Percentiles rank a stretch among this genome's conserved stretches.
phyloP scores from a whole-genome alignment of 352 stramenopile species.

The Pythium brachiatum region DNA sequence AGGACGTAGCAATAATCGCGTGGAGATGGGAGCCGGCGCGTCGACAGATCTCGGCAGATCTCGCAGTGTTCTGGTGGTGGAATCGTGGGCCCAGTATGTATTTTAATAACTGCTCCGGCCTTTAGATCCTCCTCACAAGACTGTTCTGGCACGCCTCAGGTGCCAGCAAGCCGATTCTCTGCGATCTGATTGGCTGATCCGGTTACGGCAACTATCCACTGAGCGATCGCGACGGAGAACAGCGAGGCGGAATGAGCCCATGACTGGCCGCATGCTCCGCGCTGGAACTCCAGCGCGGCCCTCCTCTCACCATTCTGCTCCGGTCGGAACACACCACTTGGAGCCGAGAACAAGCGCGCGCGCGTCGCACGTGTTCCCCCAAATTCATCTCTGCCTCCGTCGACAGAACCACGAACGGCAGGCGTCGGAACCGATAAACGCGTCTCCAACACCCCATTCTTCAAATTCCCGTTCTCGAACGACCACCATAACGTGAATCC shows the following conservation, averaged over 20 bases:
- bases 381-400: not conserved
- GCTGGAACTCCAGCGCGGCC: not conserved
- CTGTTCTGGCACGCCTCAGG: not conserved
- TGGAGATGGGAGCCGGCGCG: not conserved
- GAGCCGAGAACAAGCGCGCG: not conserved
- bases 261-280: not conserved
- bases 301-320: not conserved
- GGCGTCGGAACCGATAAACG: not conserved
- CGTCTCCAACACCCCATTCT: not conserved
- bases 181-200: conserved; percentile 18
- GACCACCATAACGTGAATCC: not conserved
- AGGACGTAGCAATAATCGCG: not conserved
- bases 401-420: not conserved
- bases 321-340: not conserved
- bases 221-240: conserved; percentile 9
- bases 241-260: conserved; percentile 3
- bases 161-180: conserved; percentile 11
- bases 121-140: not conserved
- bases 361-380: not conserved
- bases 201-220: conserved; percentile 11
- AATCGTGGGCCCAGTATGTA: too few species aligned
- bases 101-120: too few species aligned
- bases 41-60: not conserved
- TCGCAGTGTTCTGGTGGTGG: not conserved
- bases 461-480: conserved; percentile 2